phyloP scores from a whole-genome alignment of 2,329 filamentous ascomycete species.

The Fusarium sp. region DNA sequence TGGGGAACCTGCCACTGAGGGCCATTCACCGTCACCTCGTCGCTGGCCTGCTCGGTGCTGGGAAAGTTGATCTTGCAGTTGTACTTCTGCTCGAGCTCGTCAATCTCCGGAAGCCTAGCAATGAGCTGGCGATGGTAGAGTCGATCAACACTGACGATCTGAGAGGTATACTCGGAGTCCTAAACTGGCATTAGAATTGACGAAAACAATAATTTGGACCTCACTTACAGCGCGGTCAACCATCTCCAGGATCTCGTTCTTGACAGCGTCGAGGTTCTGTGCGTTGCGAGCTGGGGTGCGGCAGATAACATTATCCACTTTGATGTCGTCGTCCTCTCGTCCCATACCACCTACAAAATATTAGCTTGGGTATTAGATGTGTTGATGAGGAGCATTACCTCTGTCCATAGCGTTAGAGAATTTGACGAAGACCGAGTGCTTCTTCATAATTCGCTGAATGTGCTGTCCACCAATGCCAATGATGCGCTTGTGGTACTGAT shows the following conservation, averaged over 20 bases:
- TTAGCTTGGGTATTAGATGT: conserved; percentile 40
- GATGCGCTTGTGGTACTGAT: conserved; percentile 99
- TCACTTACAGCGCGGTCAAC: conserved; percentile 86
- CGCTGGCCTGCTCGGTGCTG: conserved; percentile 96
- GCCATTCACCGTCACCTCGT: conserved; percentile 94
- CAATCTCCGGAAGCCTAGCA: conserved; percentile 86
- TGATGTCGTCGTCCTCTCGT: conserved; percentile 97
- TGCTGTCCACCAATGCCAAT: conserved; percentile 98
- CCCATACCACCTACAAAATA: conserved; percentile 70
- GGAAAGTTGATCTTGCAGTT: conserved; percentile 99
- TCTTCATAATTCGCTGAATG: conserved; percentile 99
- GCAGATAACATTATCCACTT: conserved; percentile 99
- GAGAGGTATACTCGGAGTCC: conserved; percentile 97
- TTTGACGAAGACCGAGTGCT: conserved; percentile 99
- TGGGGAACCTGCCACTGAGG: conserved; percentile 98
- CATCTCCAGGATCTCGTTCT: conserved; percentile 99
- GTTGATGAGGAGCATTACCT: conserved; percentile 58
- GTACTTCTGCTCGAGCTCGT: conserved; percentile 98
- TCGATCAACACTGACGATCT: conserved; percentile 92
- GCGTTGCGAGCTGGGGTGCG: conserved; percentile 97
- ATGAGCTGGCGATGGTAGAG: conserved; percentile 96
- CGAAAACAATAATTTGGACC: neutral
- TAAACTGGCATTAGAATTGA: conserved; percentile 47
- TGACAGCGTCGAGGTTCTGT: conserved; percentile 95
- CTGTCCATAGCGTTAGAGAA: conserved; percentile 99